These are phyloP conservation scores for Aspergillus fijiensis DNA, from an alignment of 2,329 filamentous ascomycete genomes.

Conservation along the genomic window DNA sequence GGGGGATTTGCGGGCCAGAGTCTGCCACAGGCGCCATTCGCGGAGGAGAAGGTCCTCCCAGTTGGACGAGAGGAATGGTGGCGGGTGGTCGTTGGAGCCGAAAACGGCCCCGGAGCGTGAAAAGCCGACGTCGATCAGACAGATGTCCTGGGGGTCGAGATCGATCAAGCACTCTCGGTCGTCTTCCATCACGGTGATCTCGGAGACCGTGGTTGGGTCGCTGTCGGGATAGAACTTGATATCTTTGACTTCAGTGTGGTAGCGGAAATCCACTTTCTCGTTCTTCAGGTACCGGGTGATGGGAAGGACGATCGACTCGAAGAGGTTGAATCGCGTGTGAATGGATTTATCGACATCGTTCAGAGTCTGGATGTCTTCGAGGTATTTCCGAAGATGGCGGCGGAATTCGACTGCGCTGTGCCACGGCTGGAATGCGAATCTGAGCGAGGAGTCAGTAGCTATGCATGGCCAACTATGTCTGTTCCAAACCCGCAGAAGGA, in stretches of 20 bases:
- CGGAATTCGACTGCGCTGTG: slow-evolving; percentile 23
- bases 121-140: slow-evolving; percentile 40
- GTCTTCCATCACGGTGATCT: slow-evolving; percentile 24
- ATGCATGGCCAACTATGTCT: no score
- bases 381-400: slow-evolving; percentile 17
- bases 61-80: slow-evolving; percentile 2
- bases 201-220: slow-evolving; percentile 27
- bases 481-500: no score
- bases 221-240: slow-evolving; percentile 18
- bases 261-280: slow-evolving; percentile 26
- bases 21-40: slow-evolving; percentile 40
- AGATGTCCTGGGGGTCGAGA: slow-evolving; percentile 33
- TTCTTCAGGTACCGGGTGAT: slow-evolving; percentile 21
- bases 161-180: slow-evolving; percentile 22
- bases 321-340: slow-evolving; percentile 20
- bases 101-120: slow-evolving; percentile 34
- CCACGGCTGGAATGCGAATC: slow-evolving; percentile 20
- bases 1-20: slow-evolving; percentile 32
- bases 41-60: slow-evolving; percentile 23
- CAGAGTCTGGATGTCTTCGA: slow-evolving; percentile 18
- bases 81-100: slow-evolving; percentile 29
- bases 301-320: slow-evolving; percentile 24
- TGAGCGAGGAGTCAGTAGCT: neutral
- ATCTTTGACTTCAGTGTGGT: slow-evolving; percentile 20
- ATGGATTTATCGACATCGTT: slow-evolving; percentile 9